These are phyloP conservation scores for Camelina sativa DNA, from an alignment of 345 rosid genomes.

Conservation along the genomic window DNA sequence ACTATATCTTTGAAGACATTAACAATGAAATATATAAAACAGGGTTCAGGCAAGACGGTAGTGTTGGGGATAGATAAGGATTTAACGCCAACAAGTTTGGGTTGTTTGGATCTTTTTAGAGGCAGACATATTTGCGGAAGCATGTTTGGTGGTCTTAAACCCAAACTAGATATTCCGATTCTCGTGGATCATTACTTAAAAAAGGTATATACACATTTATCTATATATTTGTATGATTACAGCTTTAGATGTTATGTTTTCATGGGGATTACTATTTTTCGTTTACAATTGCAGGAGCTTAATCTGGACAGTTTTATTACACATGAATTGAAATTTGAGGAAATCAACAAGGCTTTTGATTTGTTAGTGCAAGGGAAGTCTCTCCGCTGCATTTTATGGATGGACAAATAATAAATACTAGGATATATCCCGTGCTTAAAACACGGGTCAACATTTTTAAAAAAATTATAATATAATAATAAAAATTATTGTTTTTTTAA, in stretches of 20 bases:
- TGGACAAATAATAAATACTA: slow-evolving; percentile 45
- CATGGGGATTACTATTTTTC: background rate
- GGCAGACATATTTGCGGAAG: slow-evolving; percentile 58
- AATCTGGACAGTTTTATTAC: slow-evolving; percentile 57
- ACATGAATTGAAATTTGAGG: slow-evolving; percentile 54
- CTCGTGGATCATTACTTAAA: slow-evolving; percentile 49
- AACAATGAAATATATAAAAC: background rate
- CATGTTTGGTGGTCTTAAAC: slow-evolving; percentile 63
- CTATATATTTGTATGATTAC: slow-evolving; percentile 1
- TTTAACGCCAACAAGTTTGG: slow-evolving; percentile 42
- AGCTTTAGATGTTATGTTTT: slow-evolving; percentile 5
- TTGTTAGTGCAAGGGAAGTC: slow-evolving; percentile 56
- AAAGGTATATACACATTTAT: slow-evolving; percentile 37
- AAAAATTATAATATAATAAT: too few relatives aligned
- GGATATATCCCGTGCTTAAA: too few relatives aligned
- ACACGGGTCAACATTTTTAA: too few relatives aligned
- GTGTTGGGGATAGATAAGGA: slow-evolving; percentile 56
- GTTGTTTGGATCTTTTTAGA: slow-evolving; percentile 43
- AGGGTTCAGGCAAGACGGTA: slow-evolving; percentile 77
- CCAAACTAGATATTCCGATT: slow-evolving; percentile 58
- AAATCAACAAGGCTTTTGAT: slow-evolving; percentile 66
- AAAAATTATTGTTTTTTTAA: too few relatives aligned
- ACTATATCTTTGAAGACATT: background rate
- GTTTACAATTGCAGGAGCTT: slow-evolving; percentile 50
- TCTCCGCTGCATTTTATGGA: slow-evolving; percentile 65